phyloP scores from a whole-genome alignment of 441 rosid genomes.

The Breynia disticha region DNA sequence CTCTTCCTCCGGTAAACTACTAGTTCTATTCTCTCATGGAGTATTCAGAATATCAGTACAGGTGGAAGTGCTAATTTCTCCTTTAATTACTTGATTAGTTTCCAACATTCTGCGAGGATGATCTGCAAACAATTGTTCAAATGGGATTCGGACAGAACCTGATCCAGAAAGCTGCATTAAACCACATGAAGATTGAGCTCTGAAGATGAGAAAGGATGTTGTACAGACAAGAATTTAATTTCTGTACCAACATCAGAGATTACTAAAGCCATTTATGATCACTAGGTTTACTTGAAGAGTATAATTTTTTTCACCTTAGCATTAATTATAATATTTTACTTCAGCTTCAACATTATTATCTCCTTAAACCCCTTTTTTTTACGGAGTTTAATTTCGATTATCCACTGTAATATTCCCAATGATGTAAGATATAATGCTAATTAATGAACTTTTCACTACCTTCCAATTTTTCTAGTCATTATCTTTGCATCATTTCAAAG shows the following conservation, averaged over 20 bases:
- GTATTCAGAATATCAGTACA: not conserved
- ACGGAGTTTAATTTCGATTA: constrained; percentile 23
- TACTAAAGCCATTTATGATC: constrained; percentile 16
- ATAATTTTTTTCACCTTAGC: constrained; percentile 8
- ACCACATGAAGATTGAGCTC: constrained; percentile 55
- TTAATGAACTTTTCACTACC: constrained; percentile 11
- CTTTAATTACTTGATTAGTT: constrained; percentile 22
- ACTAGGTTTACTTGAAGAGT: constrained; percentile 19
- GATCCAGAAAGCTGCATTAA: constrained; percentile 14
- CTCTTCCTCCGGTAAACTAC: constrained; percentile 34
- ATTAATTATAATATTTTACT: constrained; percentile 6
- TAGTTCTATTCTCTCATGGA: no score
- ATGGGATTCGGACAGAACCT: constrained; percentile 58
- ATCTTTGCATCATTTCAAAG: not conserved
- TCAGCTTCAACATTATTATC: constrained; percentile 19
- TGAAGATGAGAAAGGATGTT: constrained; percentile 31
- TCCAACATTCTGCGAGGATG: constrained; percentile 51
- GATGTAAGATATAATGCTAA: constrained; percentile 32
- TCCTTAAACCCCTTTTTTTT: constrained; percentile 2
- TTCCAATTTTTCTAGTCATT: constrained; percentile 1
- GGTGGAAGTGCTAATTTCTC: not conserved
- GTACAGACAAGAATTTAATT: constrained; percentile 45
- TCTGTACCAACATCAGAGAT: constrained; percentile 22
- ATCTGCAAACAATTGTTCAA: constrained; percentile 65
- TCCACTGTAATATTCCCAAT: constrained; percentile 31